A percentile compares a stretch with the other conserved stretches of the same genome.
phyloP scores from a whole-genome alignment of 208 protist species.

The Leptomonas pyrrhocoris region DNA sequence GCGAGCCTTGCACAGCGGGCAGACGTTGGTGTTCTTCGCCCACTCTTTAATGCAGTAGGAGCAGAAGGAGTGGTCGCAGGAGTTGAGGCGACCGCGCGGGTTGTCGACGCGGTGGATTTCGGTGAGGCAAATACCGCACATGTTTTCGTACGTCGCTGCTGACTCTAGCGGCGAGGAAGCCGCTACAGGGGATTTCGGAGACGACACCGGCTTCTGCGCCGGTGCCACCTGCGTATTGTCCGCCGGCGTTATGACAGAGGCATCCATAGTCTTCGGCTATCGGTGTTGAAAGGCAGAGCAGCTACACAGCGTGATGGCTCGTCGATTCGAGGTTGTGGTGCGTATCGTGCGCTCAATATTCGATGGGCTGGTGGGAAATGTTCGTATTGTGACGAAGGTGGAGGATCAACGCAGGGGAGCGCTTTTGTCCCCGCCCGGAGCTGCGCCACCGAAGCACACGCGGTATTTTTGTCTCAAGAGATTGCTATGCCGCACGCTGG shows the following conservation, averaged over 20 bases:
- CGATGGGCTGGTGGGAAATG: too few relatives aligned
- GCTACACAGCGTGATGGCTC: too few relatives aligned
- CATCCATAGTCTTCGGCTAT: too few relatives aligned
- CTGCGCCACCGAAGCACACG: too few relatives aligned
- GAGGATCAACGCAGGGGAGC: too few relatives aligned
- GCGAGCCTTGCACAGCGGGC: conserved; percentile 81
- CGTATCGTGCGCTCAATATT: too few relatives aligned
- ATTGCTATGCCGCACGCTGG: too few relatives aligned
- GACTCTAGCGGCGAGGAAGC: background rate
- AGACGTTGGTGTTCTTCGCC: conserved; percentile 85
- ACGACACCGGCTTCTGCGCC: background rate
- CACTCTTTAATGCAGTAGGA: conserved; percentile 84
- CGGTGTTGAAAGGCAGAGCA: too few relatives aligned
- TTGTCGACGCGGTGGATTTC: conserved; percentile 69
- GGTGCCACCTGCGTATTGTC: background rate
- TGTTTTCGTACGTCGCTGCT: conserved; percentile 38
- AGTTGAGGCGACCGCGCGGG: conserved; percentile 81
- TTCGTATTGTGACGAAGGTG: too few relatives aligned
- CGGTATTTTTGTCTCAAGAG: too few relatives aligned
- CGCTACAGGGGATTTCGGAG: background rate
- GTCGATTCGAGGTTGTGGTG: too few relatives aligned
- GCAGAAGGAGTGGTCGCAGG: conserved; percentile 87
- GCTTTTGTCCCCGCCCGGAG: too few relatives aligned
- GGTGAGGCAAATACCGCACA: conserved; percentile 88
- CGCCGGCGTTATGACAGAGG: background rate